phyloP scores from a whole-genome alignment of 2,329 filamentous ascomycete species.

The Fusarium irregulare region DNA sequence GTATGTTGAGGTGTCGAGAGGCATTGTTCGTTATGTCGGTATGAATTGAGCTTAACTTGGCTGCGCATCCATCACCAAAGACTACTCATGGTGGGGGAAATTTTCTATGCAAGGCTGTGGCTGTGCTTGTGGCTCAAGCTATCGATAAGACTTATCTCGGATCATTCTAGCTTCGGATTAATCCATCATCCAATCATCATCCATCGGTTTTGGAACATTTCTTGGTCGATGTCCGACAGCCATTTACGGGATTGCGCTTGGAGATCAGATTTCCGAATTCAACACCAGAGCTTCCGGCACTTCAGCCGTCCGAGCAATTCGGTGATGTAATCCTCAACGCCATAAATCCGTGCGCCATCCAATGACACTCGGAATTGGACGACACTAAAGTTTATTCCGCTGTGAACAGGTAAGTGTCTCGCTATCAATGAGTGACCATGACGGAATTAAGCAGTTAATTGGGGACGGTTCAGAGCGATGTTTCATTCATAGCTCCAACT shows the following conservation, averaged over 20 bases:
- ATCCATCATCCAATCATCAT: constrained; percentile 3
- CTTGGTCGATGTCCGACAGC: constrained; percentile 19
- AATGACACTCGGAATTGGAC: background rate
- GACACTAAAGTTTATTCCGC: background rate
- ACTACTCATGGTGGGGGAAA: constrained; percentile 44
- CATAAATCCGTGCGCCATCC: constrained; percentile 16
- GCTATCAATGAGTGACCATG: background rate
- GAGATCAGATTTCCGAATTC: constrained; percentile 25
- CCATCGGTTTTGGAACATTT: constrained; percentile 42
- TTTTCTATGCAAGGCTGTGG: constrained; percentile 37
- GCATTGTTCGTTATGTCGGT: constrained; percentile 67
- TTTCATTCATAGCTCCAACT: no score
- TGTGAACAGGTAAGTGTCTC: background rate
- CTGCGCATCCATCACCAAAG: constrained; percentile 22
- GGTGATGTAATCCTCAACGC: constrained; percentile 30
- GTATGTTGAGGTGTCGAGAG: constrained; percentile 94
- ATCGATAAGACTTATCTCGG: constrained; percentile 11
- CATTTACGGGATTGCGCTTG: constrained; percentile 19
- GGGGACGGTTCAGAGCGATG: no score
- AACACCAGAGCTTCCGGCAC: background rate
- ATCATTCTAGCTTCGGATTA: constrained; percentile 34
- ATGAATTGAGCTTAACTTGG: constrained; percentile 5
- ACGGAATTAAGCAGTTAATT: constrained; percentile 7
- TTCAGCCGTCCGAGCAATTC: background rate
- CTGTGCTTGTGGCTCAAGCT: constrained; percentile 37